These are phyloP conservation scores for Platanthera guangdongensis DNA, from an alignment of 106 monocot species.

Conservation along the genomic window DNA sequence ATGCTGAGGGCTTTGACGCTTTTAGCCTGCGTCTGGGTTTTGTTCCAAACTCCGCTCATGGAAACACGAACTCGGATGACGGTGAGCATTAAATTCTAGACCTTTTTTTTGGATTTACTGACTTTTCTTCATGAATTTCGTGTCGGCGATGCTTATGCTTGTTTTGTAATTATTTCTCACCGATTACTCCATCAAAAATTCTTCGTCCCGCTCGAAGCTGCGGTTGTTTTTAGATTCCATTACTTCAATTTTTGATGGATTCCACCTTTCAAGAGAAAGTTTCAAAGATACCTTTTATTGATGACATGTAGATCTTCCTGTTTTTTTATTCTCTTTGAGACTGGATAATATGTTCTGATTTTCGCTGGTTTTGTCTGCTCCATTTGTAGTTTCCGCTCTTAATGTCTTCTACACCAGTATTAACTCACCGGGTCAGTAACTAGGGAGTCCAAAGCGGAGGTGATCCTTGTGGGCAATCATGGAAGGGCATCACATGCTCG, in stretches of 20 bases:
- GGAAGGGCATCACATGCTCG: conserved; percentile 74
- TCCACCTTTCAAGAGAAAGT: neutral
- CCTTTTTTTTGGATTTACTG: neutral
- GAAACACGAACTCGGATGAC: conserved; percentile 24
- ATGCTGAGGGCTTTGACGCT: conserved; percentile 25
- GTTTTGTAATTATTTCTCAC: no score
- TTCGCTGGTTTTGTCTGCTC: neutral
- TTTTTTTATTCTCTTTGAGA: neutral
- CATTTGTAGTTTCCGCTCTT: conserved; percentile 70
- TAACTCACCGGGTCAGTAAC: conserved; percentile 48
- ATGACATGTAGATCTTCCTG: neutral
- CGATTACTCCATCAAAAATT: no score
- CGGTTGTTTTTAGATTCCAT: neutral
- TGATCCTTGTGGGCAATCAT: conserved; percentile 63
- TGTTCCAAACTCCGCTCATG: conserved; percentile 19
- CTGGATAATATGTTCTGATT: neutral
- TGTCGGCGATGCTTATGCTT: neutral
- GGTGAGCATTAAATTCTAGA: conserved; percentile 10
- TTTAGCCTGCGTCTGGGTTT: conserved; percentile 29
- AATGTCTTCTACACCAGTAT: conserved; percentile 76
- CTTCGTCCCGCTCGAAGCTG: neutral
- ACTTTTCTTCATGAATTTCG: neutral
- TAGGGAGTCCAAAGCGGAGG: conserved; percentile 69
- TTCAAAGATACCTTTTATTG: neutral
- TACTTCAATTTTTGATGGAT: neutral